Evolutionary conservation across 768 basidiomycete genomes (phyloP), one percentile per base, ranked within the genome.

Genomic region (Lactarius trivialis): DNA sequence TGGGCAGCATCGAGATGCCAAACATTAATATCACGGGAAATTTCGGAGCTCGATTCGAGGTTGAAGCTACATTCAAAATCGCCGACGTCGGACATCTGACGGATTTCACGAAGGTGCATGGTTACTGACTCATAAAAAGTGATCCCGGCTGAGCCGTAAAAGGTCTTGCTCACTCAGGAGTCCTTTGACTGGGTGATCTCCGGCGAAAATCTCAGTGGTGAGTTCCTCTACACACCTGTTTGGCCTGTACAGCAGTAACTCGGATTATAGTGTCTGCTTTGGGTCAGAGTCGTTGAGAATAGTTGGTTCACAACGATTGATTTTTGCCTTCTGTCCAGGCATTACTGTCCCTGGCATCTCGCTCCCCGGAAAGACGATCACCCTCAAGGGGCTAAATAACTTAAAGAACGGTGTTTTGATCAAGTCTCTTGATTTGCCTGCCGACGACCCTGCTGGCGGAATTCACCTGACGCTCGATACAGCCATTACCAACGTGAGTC

Each of bases 141-240:
- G 32, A 12, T 26, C 19, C n/a, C 21, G 32, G 33, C 39, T 37
- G 7, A 58, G 3, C 36, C 34, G 19, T 7, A 39, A 36, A 61
- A 79, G 82, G 74, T 76, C 24, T 72, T 89, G 60, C 77, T 89
- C 12, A 88, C 83, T 0, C 75, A 83, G 54, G 82, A 84, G 64
- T 80, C 78, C 2, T 90, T 90, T 67, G 79, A 82, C 21, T 90
- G 88, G 88, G 77, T 79, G 17, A 89, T 89, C 63, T 78, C 81
- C 9, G 83, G 81, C 28, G 77, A 84, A 49, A 85, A 88, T 68
- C 68, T 89, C 56, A 83, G 81, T 48, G 82, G 84, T 82, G 62
- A 54, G 77, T 65, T 55, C 49, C 8, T 26, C 21, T 21, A 24
- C 30, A 24, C 30, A 21, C 9, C 4, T 9, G 43, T 36, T 21